Base-by-base conservation (phyloP, 2,329 filamentous ascomycete genomes). In the Claviceps sp. region DNA sequence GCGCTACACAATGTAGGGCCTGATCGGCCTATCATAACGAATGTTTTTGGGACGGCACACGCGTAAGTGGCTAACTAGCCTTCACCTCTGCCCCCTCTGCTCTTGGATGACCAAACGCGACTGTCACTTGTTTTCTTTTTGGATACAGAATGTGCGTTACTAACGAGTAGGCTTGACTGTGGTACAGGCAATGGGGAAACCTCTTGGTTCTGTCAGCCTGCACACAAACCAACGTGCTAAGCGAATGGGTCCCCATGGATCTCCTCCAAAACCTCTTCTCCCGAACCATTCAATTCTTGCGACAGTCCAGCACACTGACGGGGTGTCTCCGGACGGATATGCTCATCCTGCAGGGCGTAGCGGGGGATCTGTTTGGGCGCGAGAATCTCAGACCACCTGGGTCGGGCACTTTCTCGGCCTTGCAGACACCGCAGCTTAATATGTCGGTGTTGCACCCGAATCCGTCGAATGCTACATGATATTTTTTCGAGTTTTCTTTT, bases 31-130 rank as follows among this genome's bases (percentile, higher is more conserved):
- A 84, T 96, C 49, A 83, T 97, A 52, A 97, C 91, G n/a, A 97
- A 96, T 61, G 84, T 95, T 24, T 95, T 95, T 68, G 90, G 91
- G 50, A 97, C 91, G 18, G 86, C 89, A 56, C 91, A 96, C 74
- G 90, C 91, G 87, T 95, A 86, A 80, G 88, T 81, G 9, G 9
- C 30, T 34, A 34, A 9, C 30, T 34, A 34, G 30, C 4, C 30
- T 34, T 11, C 30, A 34, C 30, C 30, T 9, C 9, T 34, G 30
- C 4, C 8, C 30, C 30, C 30, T 9, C 9, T 34, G 30, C 9
- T 3, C 30, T 30, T 34, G 30, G 9, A 34, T 34, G 30, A 4
- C 30, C 30, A 34, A 34, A 34, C 3, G 4, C 4, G 30, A 22
- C 18, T 5, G 9, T 42, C 18, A 36, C 40, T 11, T 30, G 8